phyloP scores from a whole-genome alignment of 495 filamentous ascomycete genomes.

The Emericellopsis terricola region DNA sequence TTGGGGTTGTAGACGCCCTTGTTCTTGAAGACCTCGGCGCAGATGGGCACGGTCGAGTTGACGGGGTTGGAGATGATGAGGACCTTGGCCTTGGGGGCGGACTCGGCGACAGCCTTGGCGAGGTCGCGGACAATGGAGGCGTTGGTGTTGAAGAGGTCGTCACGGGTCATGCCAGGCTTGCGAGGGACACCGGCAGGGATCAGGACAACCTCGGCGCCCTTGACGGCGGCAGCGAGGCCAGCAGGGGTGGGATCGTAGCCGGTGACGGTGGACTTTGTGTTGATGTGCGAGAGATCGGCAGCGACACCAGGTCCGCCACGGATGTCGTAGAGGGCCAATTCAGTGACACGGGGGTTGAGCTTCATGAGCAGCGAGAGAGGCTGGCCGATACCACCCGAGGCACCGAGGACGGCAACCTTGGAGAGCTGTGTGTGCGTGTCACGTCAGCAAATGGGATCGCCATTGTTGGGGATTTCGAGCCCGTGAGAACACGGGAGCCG shows the following conservation, averaged over 20 bases:
- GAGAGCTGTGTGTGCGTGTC: conserved; percentile 43
- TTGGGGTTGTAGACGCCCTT: conserved; percentile 93
- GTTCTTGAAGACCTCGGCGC: conserved; percentile 89
- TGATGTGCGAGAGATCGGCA: conserved; percentile 94
- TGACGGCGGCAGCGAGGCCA: conserved; percentile 60
- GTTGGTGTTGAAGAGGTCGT: conserved; percentile 99
- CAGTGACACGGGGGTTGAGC: conserved; percentile 80
- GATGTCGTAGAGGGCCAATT: conserved; percentile 97
- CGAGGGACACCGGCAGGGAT: conserved; percentile 97
- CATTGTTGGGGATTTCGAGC: background rate
- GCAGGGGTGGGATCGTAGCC: conserved; percentile 66
- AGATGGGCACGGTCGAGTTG: conserved; percentile 97
- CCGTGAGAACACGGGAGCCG: background rate
- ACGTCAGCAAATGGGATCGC: conserved; percentile 16
- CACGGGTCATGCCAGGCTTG: conserved; percentile 99
- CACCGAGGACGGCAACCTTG: conserved; percentile 93
- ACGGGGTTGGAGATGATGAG: conserved; percentile 98
- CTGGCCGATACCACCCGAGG: conserved; percentile 94
- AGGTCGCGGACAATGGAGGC: conserved; percentile 98
- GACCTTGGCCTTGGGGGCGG: conserved; percentile 81
- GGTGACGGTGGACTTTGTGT: conserved; percentile 89
- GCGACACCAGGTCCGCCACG: conserved; percentile 89
- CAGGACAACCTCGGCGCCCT: conserved; percentile 80
- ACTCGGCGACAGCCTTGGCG: conserved; percentile 83
- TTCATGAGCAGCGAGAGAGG: conserved; percentile 93